Conservation (phyloP, 768 basidiomycete genomes). For the Lactarius hatsudake region DNA sequence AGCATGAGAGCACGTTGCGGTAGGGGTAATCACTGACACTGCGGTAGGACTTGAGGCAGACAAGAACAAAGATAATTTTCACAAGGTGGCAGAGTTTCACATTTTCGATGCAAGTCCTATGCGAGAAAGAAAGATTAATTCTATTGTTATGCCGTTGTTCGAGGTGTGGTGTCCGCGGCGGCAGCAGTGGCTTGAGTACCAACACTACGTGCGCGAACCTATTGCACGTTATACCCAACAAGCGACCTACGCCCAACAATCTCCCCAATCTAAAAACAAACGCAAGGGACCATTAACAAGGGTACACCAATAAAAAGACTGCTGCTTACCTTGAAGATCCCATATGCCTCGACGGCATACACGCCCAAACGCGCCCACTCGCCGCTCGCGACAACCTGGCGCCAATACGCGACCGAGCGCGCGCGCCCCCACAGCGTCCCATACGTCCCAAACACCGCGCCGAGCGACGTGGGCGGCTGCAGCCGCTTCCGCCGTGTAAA, state of each 20-base stretch:
- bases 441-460: slow-evolving; percentile 57
- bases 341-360: slow-evolving; percentile 84
- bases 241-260: slow-evolving; percentile 78
- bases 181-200: background rate
- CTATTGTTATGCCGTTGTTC: background rate
- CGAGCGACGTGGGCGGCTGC: slow-evolving; percentile 60
- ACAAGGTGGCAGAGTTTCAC: background rate
- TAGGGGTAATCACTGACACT: no score
- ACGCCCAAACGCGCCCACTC: slow-evolving; percentile 66
- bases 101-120: background rate
- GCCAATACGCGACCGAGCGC: slow-evolving; percentile 57
- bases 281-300: background rate
- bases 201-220: background rate
- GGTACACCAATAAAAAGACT: background rate
- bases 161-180: background rate
- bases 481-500: slow-evolving; percentile 55
- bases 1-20: no score
- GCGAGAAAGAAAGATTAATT: background rate
- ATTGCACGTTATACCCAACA: slow-evolving; percentile 67
- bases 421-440: slow-evolving; percentile 62
- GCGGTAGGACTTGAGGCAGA: background rate
- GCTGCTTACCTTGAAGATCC: slow-evolving; percentile 73
- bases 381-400: slow-evolving; percentile 55
- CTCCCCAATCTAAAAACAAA: slow-evolving; percentile 66
- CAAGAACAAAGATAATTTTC: background rate